phyloP scores from a whole-genome alignment of 78 protist species.

The slime mould (Dictyostelium discoideum) region DNA sequence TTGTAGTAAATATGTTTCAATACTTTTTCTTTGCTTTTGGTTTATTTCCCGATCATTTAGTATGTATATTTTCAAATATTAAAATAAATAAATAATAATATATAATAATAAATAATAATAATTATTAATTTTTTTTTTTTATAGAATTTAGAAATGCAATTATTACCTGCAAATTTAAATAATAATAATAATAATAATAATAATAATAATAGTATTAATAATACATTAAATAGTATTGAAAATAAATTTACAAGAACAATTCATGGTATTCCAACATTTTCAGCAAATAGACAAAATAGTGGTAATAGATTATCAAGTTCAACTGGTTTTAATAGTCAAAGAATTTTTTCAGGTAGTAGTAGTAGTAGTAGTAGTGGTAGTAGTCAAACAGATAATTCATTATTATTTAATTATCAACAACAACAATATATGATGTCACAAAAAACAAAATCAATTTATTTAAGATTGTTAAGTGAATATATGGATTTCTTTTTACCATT shows the following conservation, averaged over 20 bases:
- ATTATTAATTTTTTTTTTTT: too few relatives aligned
- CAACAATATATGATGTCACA: background rate
- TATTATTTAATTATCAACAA: background rate
- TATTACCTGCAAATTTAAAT: background rate
- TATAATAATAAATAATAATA: too few relatives aligned
- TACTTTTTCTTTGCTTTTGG: conserved; percentile 66
- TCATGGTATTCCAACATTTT: conserved; percentile 56
- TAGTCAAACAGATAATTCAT: background rate
- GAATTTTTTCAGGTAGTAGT: background rate
- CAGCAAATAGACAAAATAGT: background rate
- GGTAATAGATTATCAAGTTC: conserved; percentile 7
- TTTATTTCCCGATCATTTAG: conserved; percentile 44
- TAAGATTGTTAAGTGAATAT: conserved; percentile 19
- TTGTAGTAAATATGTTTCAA: conserved; percentile 45
- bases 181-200: background rate
- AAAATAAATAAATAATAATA: too few relatives aligned
- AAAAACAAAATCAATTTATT: background rate
- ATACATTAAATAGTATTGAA: background rate
- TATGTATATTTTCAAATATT: background rate
- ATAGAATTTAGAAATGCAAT: background rate
- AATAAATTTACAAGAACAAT: conserved; percentile 16
- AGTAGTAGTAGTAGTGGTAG: too few relatives aligned
- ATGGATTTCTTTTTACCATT: conserved; percentile 35
- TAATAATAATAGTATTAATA: too few relatives aligned
- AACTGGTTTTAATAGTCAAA: background rate